phyloP scores from a whole-genome alignment of 345 rosid genomes.

The Dipteronia dyeriana region DNA sequence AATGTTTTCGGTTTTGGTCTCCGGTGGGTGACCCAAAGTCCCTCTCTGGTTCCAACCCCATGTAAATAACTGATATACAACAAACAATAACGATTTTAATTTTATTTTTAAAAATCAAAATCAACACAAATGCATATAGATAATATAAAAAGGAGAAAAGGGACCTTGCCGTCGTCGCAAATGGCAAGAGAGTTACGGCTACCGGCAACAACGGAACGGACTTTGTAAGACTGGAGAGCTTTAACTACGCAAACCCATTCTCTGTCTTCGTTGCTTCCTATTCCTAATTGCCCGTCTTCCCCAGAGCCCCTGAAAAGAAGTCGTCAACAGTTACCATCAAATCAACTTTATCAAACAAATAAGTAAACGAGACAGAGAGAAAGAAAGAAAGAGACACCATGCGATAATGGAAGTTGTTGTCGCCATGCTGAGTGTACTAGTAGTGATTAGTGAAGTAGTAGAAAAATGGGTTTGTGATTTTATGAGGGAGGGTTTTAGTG shows the following conservation, averaged over 20 bases:
- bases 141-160: not conserved
- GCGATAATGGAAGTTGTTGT: conserved; percentile 47
- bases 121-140: not conserved
- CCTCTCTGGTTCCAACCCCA: conserved; percentile 99
- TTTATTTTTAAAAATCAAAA: not conserved
- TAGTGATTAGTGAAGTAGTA: not conserved
- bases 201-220: conserved; percentile 91
- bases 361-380: conserved; percentile 5
- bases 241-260: conserved; percentile 73
- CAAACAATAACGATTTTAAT: not conserved
- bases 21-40: conserved; percentile 90
- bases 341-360: not conserved
- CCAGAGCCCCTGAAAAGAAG: conserved; percentile 79
- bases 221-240: conserved; percentile 64
- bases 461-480: no score
- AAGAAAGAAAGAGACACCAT: conserved; percentile 37
- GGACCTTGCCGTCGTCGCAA: conserved; percentile 91
- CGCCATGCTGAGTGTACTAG: conserved; percentile 30
- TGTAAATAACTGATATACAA: conserved; percentile 72
- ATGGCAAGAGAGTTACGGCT: conserved; percentile 99
- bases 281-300: conserved; percentile 95
- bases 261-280: conserved; percentile 78
- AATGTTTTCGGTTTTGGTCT: conserved; percentile 80
- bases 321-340: not conserved
- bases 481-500: no score